Base-by-base conservation (phyloP, 2,329 filamentous ascomycete species). In the Ilyonectria robusta region DNA sequence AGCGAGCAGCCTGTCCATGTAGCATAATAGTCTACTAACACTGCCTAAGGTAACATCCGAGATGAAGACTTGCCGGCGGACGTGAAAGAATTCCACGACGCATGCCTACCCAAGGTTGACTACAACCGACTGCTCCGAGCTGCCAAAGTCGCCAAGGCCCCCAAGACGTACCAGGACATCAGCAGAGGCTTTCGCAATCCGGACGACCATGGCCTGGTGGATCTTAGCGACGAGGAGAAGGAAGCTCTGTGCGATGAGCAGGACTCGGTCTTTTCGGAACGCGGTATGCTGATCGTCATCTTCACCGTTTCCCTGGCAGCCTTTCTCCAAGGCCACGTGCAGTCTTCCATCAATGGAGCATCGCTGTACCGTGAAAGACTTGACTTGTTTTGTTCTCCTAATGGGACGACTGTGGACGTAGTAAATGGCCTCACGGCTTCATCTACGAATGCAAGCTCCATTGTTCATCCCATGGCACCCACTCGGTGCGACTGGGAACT, bases 291-390 rank as follows among this genome's bases (percentile, higher is more conserved):
- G 15, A 51, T 63, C 29, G 61, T 73, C 10, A 73, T 73, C 26
- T 61, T 40, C 48, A 82, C 81, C 3, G 81, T 84, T 4, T 81
- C 80, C 0, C 76, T 84, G 0, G 81, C 82, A 1, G 82, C 82
- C 0, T 83, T 84, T 37, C 74, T 84, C 0, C 81, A 84, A 59
- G 82, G 82, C 11, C 80, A 81, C 23, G 81, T 84, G 2, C 82
- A 84, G 65, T 80, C 79, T 0, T 83, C 80, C 15, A 78, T 84
- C 63, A 82, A 83, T 62, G 79, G 78, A 9, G 80, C 80, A 3
- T 79, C 77, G 2, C 61, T 82, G 0, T 83, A 67, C 33, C 67
- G 66, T 1, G 65, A 75, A 47, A 67, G 62, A 1, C 42, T 74
- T 4, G 11, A 60, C 17, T 26, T 26, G 26, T 6, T 26, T 1